Evolutionary conservation across 2,329 filamentous ascomycete genomes (phyloP), one percentile per base, ranked within the genome.

Genomic region (Trichoderma cornu-damae): DNA sequence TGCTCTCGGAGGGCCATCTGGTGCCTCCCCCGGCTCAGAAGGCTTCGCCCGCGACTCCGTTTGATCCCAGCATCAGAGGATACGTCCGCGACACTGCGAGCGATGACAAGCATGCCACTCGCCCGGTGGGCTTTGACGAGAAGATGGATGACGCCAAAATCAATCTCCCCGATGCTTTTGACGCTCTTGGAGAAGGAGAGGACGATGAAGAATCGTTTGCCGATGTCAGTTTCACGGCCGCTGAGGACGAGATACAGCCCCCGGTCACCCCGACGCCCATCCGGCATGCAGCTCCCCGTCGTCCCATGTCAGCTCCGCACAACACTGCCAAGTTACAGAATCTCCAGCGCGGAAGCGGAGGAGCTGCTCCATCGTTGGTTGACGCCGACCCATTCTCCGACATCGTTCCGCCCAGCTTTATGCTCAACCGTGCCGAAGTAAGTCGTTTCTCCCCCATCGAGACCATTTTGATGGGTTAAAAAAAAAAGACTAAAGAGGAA

Each of bases 1-100:
- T 75, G 11, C 50, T 73, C 14, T 65, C 68, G 6, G 70, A 75
- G 58, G 75, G 75, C n/a, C 72, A 75, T 48, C 52, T 75, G 5
- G 71, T 78, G 1, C 75, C 75, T 1, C 75, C 75, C 3, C 37
- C 64, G 2, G 52, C 63, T 6, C 66, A 66, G 24, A 72, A 69
- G 55, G 59, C 64, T 0, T 63, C 65, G 2, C 48, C 62, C 0
- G 62, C 59, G 1, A 53, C 60, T 3, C 37, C 37, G 0, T 47
- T 61, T 7, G 67, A 70, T 50, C 62, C 62, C 1, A 58, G 60
- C 8, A 61, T 75, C 42, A 68, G 73, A 4, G 73, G 73, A 1
- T 69, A 64, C 28, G 62, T 73, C 51, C 69, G 72, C 14, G 58
- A 68, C 24, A 57, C 61, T 3, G 57, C 67, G 0, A 62, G 63